Conservation (phyloP, 2,329 filamentous ascomycete genomes). For the Arthrobotrys musiformis region DNA sequence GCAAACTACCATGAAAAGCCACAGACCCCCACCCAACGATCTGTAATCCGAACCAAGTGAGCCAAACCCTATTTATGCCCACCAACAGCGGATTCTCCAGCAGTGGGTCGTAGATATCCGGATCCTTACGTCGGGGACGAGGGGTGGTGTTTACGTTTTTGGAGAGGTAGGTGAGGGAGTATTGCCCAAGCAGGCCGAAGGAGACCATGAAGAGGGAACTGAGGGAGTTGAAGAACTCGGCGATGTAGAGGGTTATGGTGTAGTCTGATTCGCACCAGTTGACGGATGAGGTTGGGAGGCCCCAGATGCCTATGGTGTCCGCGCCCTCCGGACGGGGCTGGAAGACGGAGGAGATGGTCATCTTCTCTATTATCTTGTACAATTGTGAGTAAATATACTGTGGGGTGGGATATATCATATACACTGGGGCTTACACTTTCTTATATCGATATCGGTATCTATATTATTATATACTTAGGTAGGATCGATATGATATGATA, state of each 20-base stretch:
- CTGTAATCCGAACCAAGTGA: constrained; percentile 46
- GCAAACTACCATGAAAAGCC: constrained; percentile 48
- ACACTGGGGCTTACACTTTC: background rate
- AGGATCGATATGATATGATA: too few species aligned
- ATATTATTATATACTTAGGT: too few species aligned
- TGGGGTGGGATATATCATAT: background rate
- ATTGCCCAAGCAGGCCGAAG: constrained; percentile 46
- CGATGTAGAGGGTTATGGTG: constrained; percentile 47
- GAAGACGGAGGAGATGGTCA: constrained; percentile 82
- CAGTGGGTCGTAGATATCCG: constrained; percentile 41
- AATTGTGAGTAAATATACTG: too few species aligned
- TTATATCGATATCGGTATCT: too few species aligned
- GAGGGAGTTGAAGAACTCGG: constrained; percentile 51
- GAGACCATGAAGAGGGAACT: constrained; percentile 44
- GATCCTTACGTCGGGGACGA: background rate
- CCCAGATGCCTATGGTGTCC: constrained; percentile 78
- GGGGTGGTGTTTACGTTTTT: constrained; percentile 20
- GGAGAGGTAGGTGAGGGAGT: constrained; percentile 23
- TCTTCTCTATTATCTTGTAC: background rate
- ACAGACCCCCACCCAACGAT: constrained; percentile 52
- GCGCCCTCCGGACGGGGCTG: constrained; percentile 92
- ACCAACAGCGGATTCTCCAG: constrained; percentile 18
- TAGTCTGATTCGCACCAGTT: constrained; percentile 55
- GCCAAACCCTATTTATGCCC: constrained; percentile 33
- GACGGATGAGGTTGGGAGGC: constrained; percentile 63